These are phyloP conservation scores for Magnaporthiopsis rhizophila DNA, from an alignment of 2,329 filamentous ascomycete species.

Conservation along the genomic window DNA sequence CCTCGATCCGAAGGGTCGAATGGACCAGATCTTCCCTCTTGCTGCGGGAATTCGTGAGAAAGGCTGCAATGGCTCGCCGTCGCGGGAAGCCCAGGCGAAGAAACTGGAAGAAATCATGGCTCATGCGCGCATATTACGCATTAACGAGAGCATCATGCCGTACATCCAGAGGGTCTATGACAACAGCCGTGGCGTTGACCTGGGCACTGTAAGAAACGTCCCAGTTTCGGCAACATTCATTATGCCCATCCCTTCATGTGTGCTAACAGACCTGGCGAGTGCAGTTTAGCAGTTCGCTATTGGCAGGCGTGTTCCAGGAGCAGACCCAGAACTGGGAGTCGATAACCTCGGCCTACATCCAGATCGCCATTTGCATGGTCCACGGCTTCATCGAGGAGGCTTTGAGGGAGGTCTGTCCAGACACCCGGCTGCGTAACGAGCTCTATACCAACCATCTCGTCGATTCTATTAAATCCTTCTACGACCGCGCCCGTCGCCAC, in stretches of 20 bases:
- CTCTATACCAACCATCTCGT: conserved; percentile 20
- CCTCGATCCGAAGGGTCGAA: no score
- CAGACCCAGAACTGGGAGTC: conserved; percentile 45
- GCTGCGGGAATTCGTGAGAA: no score
- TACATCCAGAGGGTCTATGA: conserved; percentile 36
- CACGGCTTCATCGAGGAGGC: conserved; percentile 40
- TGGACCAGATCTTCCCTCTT: no score
- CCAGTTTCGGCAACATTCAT: no score
- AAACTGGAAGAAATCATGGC: no score
- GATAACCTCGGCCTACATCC: conserved; percentile 38
- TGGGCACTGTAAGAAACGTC: conserved; percentile 34
- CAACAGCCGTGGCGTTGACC: conserved; percentile 41
- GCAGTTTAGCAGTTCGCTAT: conserved; percentile 22
- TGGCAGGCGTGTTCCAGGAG: conserved; percentile 37
- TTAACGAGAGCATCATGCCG: conserved; percentile 28
- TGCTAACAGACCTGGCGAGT: no score
- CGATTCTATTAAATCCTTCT: conserved; percentile 24
- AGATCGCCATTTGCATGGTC: conserved; percentile 22
- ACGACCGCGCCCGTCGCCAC: conserved; percentile 37
- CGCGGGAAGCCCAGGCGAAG: no score
- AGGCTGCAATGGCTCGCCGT: no score
- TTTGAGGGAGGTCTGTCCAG: no score
- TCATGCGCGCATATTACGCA: no score
- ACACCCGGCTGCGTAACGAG: no score
- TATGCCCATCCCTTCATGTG: conserved; percentile 18